Evolutionary conservation across 371 early-diverging fungal species (phyloP).

Genomic region (Mucor mucedo): DNA sequence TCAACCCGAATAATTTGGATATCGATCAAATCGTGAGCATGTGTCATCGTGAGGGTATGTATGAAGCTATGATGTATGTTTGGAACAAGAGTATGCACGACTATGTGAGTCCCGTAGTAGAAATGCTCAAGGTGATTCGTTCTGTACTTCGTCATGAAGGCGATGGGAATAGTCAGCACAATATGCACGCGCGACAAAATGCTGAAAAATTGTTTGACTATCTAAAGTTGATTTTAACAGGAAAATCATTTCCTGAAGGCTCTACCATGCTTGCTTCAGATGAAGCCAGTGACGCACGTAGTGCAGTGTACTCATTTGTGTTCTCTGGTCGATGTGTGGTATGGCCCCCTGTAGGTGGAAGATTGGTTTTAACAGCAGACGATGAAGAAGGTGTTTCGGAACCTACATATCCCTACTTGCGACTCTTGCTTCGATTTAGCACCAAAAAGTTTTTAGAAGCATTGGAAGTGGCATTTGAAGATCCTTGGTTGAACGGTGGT

Average conservation of each 20-base stretch:
- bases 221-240: constrained; percentile 69
- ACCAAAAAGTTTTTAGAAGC: constrained; percentile 71
- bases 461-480: constrained; percentile 71
- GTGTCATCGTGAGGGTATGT: constrained; percentile 68
- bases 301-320: constrained; percentile 80
- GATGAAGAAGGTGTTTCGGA: constrained; percentile 60
- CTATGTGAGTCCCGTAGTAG: constrained; percentile 81
- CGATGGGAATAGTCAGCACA: constrained; percentile 8
- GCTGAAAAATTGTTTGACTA: constrained; percentile 78
- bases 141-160: constrained; percentile 52
- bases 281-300: constrained; percentile 70
- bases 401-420: constrained; percentile 79
- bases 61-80: constrained; percentile 79
- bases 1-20: constrained; percentile 75
- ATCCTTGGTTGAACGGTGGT: constrained; percentile 71
- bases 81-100: constrained; percentile 80
- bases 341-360: constrained; percentile 73
- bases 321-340: constrained; percentile 74
- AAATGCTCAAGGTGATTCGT: constrained; percentile 69
- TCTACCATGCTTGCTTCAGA: constrained; percentile 44
- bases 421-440: constrained; percentile 69
- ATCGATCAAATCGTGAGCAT: constrained; percentile 73
- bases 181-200: constrained; percentile 31
- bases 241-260: constrained; percentile 78
- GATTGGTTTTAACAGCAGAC: constrained; percentile 62